Conservation (phyloP, 164 flowering plant genomes). For the Magnolia officinalis region DNA sequence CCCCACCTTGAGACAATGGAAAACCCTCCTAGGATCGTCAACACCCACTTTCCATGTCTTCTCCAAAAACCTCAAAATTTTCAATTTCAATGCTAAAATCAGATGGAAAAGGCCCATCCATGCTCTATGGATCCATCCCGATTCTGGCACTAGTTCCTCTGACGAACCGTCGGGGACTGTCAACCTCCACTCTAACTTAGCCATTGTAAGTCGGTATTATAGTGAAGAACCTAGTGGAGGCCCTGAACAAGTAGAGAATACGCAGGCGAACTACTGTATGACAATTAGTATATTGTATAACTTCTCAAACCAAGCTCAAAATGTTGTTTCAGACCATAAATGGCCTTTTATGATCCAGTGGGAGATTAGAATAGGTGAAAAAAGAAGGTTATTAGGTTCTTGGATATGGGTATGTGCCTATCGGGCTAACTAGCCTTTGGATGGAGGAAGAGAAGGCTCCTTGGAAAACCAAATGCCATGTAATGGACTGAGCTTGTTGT, state of each 20-base stretch:
- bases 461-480: conserved; percentile 16
- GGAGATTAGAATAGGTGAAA: not conserved
- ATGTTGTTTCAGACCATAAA: not conserved
- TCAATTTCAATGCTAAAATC: conserved; percentile 21
- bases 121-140: conserved; percentile 17
- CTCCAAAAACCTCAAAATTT: conserved; percentile 30
- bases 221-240: not conserved
- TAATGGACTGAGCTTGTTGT: conserved; percentile 11
- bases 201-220: conserved; percentile 20
- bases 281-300: too few relatives aligned
- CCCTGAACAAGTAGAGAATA: not conserved
- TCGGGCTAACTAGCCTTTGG: not conserved
- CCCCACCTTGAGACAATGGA: conserved; percentile 74
- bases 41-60: conserved; percentile 54
- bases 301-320: too few relatives aligned
- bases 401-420: conserved; percentile 10
- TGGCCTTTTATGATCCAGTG: not conserved
- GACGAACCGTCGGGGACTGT: conserved; percentile 37
- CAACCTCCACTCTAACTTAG: conserved; percentile 53
- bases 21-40: conserved; percentile 51
- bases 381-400: conserved; percentile 1
- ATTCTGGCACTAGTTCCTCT: conserved; percentile 28
- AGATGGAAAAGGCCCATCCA: conserved; percentile 27
- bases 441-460: not conserved
- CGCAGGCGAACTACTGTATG: too few relatives aligned